Conservation (phyloP, 1,139 yeast species). For the Kluyveromyces sp. region DNA sequence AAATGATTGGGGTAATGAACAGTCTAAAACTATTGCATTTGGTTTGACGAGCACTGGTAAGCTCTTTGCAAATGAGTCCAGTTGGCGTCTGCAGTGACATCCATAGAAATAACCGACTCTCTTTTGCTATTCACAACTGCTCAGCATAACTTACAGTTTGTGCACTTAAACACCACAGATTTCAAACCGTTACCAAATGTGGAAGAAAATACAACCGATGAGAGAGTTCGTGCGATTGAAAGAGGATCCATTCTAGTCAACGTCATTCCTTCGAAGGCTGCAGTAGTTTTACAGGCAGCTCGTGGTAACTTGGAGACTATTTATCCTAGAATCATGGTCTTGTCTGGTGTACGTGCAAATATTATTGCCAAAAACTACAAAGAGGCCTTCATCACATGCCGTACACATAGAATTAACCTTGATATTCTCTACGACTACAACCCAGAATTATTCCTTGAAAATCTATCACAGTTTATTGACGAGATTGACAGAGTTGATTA, state of each 20-base stretch:
- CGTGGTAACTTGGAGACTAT: slow-evolving; percentile 95
- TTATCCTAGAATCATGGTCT: slow-evolving; percentile 85
- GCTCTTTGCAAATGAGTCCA: slow-evolving; percentile 57
- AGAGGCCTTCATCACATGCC: slow-evolving; percentile 72
- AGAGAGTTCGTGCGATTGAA: slow-evolving; percentile 81
- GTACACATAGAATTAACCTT: slow-evolving; percentile 85
- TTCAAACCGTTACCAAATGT: slow-evolving; percentile 33
- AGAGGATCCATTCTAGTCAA: slow-evolving; percentile 80
- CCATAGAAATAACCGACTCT: slow-evolving; percentile 64
- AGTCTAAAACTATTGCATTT: slow-evolving; percentile 41
- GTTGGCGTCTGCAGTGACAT: slow-evolving; percentile 75
- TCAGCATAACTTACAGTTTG: slow-evolving; percentile 73
- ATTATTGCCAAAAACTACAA: slow-evolving; percentile 52
- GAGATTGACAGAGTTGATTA: slow-evolving; percentile 69
- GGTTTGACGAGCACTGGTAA: slow-evolving; percentile 73
- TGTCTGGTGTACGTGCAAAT: slow-evolving; percentile 69
- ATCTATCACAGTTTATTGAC: slow-evolving; percentile 60
- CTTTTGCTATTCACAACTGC: slow-evolving; percentile 83
- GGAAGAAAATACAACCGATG: slow-evolving; percentile 45
- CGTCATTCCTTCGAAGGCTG: slow-evolving; percentile 72
- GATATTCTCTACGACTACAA: slow-evolving; percentile 86
- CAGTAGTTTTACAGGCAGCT: slow-evolving; percentile 86
- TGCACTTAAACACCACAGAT: slow-evolving; percentile 49
- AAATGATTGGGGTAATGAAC: slow-evolving; percentile 29
- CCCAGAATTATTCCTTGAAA: slow-evolving; percentile 56